Evolutionary conservation across 768 basidiomycete genomes (phyloP), one percentile per base, ranked within the genome.

Genomic region (Leucocoprinus leucothites): DNA sequence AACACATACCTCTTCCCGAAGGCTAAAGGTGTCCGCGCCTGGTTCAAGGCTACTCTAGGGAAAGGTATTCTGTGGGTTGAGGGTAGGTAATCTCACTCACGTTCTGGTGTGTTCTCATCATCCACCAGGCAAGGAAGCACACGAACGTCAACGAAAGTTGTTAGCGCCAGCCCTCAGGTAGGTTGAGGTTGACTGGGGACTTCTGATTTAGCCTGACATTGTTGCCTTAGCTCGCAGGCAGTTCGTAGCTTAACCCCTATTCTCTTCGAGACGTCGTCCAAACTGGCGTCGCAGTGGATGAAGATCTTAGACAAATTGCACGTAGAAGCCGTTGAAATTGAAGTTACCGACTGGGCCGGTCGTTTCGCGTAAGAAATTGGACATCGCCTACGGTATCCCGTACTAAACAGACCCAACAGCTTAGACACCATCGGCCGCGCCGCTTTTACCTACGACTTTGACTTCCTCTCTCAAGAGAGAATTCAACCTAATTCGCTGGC

Each of bases 41-140:
- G 85, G 85, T 86, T 86, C 62, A 74, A 74, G 55, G 78, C 78
- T 28, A 76, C 82, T 1, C 71, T 84, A 5, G 85, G 85, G 11
- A 76, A 84, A 66, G 84, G 85, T 19, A 80, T 86, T 53, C 78
- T 86, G 21, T 85, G 82, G 79, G 74, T 84, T 9, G 85, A 86
- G 78, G 85, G 84, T 79, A 49, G 41, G 44, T 56, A 24, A 22
- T 48, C 38, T 21, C 41, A 13, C 41, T 19, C 47, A 46, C 35
- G 44, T 28, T 59, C 9, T 28, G 40, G 21, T 34, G 35, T 49
- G n/a, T 25, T 31, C 28, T 46, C 41, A 42, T 40, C 47, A 31
- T 49, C 46, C 26, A 31, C 44, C 38, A 85, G 82, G 82, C 0
- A 83, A 77, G 63, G 72, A 75, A 38, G 77, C 76, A 2, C 83